Percentiles rank a stretch among this genome's conserved stretches.
These are phyloP conservation scores for Aspergillus nomiae DNA, from an alignment of 2,329 filamentous ascomycete genomes.

Conservation along the genomic window DNA sequence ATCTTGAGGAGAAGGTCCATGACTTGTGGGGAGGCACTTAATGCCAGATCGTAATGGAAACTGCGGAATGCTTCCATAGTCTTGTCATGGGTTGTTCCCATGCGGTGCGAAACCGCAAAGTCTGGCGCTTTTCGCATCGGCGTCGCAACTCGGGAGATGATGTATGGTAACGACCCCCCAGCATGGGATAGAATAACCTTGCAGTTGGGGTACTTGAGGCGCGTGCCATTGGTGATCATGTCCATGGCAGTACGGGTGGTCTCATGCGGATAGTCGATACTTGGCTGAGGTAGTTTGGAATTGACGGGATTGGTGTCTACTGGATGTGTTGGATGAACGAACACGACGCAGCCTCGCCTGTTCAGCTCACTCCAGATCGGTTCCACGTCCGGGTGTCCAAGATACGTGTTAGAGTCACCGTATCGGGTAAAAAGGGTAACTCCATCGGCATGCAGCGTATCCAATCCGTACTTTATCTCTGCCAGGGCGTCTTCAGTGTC, in stretches of 20 bases:
- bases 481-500: conserved; percentile 11
- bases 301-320: conserved; percentile 38
- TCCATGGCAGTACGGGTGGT: conserved; percentile 48
- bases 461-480: conserved; percentile 16
- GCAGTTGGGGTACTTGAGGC: conserved; percentile 35
- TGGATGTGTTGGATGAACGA: conserved; percentile 50
- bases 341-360: conserved; percentile 35
- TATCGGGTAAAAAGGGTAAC: conserved; percentile 52
- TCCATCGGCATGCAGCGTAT: conserved; percentile 41
- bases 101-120: not conserved
- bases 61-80: conserved; percentile 21
- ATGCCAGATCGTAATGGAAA: conserved; percentile 33
- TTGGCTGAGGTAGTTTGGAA: conserved; percentile 37
- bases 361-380: conserved; percentile 51
- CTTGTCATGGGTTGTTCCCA: conserved; percentile 1
- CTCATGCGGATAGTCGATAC: conserved; percentile 50
- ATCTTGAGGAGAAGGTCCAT: conserved; percentile 13
- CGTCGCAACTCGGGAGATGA: conserved; percentile 35
- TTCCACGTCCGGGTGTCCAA: conserved; percentile 45
- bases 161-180: conserved; percentile 48
- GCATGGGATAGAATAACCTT: conserved; percentile 52
- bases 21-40: conserved; percentile 19
- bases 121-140: conserved; percentile 12
- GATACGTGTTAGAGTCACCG: conserved; percentile 41
- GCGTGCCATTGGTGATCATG: conserved; percentile 38